phyloP scores from a whole-genome alignment of 768 basidiomycete species.

The Sporobolomyces phaffii region DNA sequence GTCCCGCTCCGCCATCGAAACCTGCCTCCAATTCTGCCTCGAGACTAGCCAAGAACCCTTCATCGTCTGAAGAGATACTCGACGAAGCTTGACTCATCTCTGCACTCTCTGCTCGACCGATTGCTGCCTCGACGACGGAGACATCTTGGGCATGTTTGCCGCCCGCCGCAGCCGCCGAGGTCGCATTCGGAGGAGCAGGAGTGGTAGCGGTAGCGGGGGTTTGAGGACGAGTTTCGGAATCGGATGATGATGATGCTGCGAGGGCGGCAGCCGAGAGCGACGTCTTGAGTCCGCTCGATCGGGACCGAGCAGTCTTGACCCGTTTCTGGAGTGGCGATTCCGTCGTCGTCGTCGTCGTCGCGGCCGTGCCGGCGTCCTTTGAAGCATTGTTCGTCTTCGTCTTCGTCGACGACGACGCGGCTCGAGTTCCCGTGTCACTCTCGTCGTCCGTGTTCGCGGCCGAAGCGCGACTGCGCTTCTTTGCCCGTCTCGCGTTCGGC shows the following conservation, averaged over 20 bases:
- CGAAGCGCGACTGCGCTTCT: constrained; percentile 1
- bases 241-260: neutral
- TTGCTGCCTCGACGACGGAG: neutral
- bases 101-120: neutral
- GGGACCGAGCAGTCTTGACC: constrained; percentile 24
- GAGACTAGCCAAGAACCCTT: constrained; percentile 31
- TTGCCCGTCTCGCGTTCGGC: too few relatives aligned
- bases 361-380: too few relatives aligned
- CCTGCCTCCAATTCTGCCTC: constrained; percentile 30
- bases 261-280: constrained; percentile 18
- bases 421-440: constrained; percentile 1
- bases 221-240: too few relatives aligned
- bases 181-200: too few relatives aligned
- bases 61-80: constrained; percentile 31
- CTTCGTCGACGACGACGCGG: neutral
- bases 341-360: neutral
- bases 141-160: neutral
- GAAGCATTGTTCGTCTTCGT: too few relatives aligned
- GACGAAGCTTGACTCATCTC: constrained; percentile 25
- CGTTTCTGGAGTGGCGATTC: constrained; percentile 36
- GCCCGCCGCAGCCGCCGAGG: neutral
- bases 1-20: neutral
- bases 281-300: constrained; percentile 26
- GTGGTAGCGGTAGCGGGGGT: too few relatives aligned
- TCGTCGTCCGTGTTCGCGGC: constrained; percentile 17